Conservation (phyloP, 1,284 basidiomycete species). For the Melampsora larici-populina region DNA sequence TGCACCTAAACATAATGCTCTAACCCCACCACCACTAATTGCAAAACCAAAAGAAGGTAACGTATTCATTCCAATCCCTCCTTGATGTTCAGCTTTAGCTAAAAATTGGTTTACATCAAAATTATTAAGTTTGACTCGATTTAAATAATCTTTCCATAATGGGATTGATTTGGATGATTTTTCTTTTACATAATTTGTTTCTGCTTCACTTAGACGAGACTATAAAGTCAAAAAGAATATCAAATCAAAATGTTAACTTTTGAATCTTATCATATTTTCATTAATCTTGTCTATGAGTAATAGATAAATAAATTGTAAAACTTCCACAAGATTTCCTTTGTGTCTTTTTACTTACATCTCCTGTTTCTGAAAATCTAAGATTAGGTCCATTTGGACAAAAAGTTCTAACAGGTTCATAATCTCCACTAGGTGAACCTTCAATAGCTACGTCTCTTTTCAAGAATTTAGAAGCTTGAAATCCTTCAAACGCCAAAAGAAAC, state of each 20-base stretch:
- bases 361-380: slow-evolving; percentile 1
- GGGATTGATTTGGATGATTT: slow-evolving; percentile 33
- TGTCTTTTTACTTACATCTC: slow-evolving; percentile 5
- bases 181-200: slow-evolving; percentile 27
- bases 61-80: slow-evolving; percentile 2
- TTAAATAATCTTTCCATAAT: slow-evolving; percentile 24
- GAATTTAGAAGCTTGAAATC: not conserved
- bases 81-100: slow-evolving; percentile 4
- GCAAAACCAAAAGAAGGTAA: slow-evolving; percentile 27
- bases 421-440: slow-evolving; percentile 17
- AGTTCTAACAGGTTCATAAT: slow-evolving; percentile 23
- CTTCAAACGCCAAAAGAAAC: no score
- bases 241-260: not conserved
- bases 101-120: slow-evolving; percentile 30
- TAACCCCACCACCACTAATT: slow-evolving; percentile 20
- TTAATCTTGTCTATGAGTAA: no score
- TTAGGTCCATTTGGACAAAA: slow-evolving; percentile 20
- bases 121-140: slow-evolving; percentile 10
- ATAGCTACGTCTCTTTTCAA: slow-evolving; percentile 24
- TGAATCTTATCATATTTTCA: no score
- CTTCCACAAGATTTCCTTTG: not conserved
- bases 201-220: slow-evolving; percentile 9
- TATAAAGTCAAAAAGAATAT: not conserved
- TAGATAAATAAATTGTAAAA: not conserved
- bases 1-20: slow-evolving; percentile 27